phyloP scores from a whole-genome alignment of 1,284 basidiomycete species.

The Leccinum glutinopallens region DNA sequence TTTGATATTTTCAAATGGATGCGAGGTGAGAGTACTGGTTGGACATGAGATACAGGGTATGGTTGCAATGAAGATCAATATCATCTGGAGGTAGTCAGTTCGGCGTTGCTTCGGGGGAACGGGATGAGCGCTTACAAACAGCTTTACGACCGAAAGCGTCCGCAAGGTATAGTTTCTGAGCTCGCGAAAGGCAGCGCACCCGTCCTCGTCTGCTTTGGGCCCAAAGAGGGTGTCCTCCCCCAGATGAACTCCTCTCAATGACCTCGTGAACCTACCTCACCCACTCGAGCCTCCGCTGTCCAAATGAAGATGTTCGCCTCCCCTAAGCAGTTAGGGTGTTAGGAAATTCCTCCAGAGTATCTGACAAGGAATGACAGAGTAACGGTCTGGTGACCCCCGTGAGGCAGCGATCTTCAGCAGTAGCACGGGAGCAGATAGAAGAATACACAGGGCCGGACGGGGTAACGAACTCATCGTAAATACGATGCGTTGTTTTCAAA shows the following conservation, averaged over 20 bases:
- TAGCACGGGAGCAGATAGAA: slow-evolving; percentile 38
- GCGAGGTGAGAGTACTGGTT: slow-evolving; percentile 38
- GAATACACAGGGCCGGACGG: slow-evolving; percentile 43
- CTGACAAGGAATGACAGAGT: slow-evolving; percentile 60
- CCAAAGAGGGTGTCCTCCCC: no score
- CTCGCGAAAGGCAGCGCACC: slow-evolving; percentile 13
- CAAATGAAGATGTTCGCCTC: no score
- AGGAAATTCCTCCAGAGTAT: slow-evolving; percentile 54
- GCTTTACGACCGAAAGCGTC: slow-evolving; percentile 70
- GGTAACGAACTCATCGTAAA: slow-evolving; percentile 44
- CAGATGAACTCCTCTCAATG: no score
- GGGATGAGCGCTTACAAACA: slow-evolving; percentile 48
- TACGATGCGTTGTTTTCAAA: slow-evolving; percentile 48
- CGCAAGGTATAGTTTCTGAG: slow-evolving; percentile 47
- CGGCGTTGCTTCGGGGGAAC: not conserved
- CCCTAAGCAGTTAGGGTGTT: slow-evolving; percentile 37
- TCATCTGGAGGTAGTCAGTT: slow-evolving; percentile 43
- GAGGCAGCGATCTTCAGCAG: slow-evolving; percentile 42
- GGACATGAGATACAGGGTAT: slow-evolving; percentile 57
- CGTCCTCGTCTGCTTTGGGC: no score
- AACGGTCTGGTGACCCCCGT: slow-evolving; percentile 49
- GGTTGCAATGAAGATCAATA: slow-evolving; percentile 75
- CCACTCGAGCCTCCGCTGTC: no score
- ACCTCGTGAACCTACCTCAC: no score
- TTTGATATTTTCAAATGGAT: not conserved